phyloP scores from a whole-genome alignment of 2,329 filamentous ascomycete genomes.

The Aspergillus sp. region DNA sequence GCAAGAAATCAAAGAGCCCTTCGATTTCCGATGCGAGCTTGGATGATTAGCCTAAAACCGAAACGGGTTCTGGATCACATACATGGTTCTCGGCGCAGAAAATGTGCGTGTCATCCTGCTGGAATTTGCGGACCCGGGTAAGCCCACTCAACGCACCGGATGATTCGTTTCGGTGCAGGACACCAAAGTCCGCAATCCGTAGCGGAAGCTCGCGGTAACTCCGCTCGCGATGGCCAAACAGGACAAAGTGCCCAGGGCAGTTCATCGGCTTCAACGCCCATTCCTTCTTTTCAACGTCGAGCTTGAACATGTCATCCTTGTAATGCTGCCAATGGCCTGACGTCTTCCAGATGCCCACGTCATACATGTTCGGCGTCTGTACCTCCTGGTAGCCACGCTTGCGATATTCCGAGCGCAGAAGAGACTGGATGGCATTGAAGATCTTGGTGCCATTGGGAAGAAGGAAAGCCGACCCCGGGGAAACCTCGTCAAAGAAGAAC shows the following conservation, averaged over 20 bases:
- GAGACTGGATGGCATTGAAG: conserved; percentile 76
- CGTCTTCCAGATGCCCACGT: conserved; percentile 83
- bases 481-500: conserved; percentile 91
- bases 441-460: conserved; percentile 87
- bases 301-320: conserved; percentile 91
- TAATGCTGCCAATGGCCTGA: conserved; percentile 93
- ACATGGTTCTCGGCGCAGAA: conserved; percentile 79
- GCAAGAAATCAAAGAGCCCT: conserved; percentile 77
- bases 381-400: conserved; percentile 92
- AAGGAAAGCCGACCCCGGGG: conserved; percentile 89
- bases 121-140: conserved; percentile 85
- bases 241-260: conserved; percentile 85
- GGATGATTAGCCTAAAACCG: conserved; percentile 5
- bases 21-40: conserved; percentile 64
- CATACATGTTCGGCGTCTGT: conserved; percentile 93
- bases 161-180: conserved; percentile 89
- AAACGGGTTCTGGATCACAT: conserved; percentile 3
- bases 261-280: conserved; percentile 96
- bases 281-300: conserved; percentile 69
- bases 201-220: conserved; percentile 86
- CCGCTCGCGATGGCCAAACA: conserved; percentile 73
- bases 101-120: conserved; percentile 93
- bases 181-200: conserved; percentile 90
- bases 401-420: conserved; percentile 81
- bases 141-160: conserved; percentile 85